Percentiles rank a stretch among this genome's conserved stretches.
Evolutionary conservation across 805 yeast genomes (phyloP).

Genomic region (Yarrowia sp.): DNA sequence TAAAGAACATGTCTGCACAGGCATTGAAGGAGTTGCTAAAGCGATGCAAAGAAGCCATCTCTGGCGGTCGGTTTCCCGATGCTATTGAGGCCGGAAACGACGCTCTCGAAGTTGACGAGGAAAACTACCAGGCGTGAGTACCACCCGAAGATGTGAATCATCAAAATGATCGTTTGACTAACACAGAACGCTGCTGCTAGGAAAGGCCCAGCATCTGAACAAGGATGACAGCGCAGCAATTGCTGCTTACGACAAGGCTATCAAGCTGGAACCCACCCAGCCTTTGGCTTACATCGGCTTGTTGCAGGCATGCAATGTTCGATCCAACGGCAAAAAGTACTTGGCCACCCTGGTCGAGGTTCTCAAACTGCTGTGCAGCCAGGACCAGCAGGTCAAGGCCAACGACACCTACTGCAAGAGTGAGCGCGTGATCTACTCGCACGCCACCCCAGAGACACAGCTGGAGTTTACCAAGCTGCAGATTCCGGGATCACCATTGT

Average conservation of each 20-base stretch:
- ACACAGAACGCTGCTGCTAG: slow-evolving; percentile 57
- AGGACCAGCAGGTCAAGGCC: slow-evolving; percentile 45
- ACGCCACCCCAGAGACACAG: slow-evolving; percentile 41
- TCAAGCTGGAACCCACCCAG: slow-evolving; percentile 55
- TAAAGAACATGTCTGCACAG: slow-evolving; percentile 19
- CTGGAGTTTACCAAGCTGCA: slow-evolving; percentile 43
- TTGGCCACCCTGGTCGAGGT: slow-evolving; percentile 43
- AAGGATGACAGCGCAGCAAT: slow-evolving; percentile 57
- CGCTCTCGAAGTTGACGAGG: slow-evolving; percentile 62
- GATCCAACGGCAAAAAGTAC: slow-evolving; percentile 42
- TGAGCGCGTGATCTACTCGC: slow-evolving; percentile 40
- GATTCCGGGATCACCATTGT: slow-evolving; percentile 48
- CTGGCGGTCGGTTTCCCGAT: slow-evolving; percentile 21
- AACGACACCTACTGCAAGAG: slow-evolving; percentile 43
- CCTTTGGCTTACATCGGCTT: slow-evolving; percentile 85
- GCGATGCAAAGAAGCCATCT: slow-evolving; percentile 22
- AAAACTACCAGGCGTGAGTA: slow-evolving; percentile 69
- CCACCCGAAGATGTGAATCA: background rate
- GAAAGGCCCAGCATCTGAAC: slow-evolving; percentile 65
- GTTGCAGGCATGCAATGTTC: slow-evolving; percentile 47
- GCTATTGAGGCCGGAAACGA: slow-evolving; percentile 65
- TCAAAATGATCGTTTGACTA: background rate
- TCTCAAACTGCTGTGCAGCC: slow-evolving; percentile 41
- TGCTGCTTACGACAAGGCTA: slow-evolving; percentile 55
- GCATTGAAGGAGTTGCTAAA: slow-evolving; percentile 33